A percentile compares a stretch with the other conserved stretches of the same genome.
phyloP scores from a whole-genome alignment of 345 rosid species.

The Salix suchowensis region DNA sequence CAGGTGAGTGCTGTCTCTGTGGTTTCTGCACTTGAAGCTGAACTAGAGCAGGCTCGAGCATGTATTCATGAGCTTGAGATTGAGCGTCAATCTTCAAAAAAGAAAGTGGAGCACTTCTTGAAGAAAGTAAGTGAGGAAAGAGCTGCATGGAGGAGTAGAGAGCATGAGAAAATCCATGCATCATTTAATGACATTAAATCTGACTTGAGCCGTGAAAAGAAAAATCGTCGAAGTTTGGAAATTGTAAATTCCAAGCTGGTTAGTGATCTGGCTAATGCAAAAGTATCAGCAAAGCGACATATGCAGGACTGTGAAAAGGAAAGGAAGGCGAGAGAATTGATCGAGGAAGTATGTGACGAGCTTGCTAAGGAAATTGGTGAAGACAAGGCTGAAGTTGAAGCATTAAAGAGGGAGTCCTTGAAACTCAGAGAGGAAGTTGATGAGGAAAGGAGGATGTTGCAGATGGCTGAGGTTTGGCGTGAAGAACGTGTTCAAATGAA shows the following conservation, averaged over 20 bases:
- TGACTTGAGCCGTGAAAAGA: conserved; percentile 64
- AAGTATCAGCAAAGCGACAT: conserved; percentile 51
- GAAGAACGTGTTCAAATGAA: conserved; percentile 96
- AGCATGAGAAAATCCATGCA: conserved; percentile 80
- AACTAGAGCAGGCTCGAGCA: conserved; percentile 58
- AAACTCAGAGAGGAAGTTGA: conserved; percentile 64
- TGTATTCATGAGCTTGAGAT: conserved; percentile 59
- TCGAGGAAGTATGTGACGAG: conserved; percentile 90
- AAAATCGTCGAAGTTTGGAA: conserved; percentile 67
- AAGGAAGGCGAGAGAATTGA: conserved; percentile 60
- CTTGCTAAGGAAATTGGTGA: conserved; percentile 80
- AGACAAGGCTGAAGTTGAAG: conserved; percentile 76
- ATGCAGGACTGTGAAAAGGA: conserved; percentile 69
- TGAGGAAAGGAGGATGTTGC: conserved; percentile 86
- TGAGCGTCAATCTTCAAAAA: conserved; percentile 63
- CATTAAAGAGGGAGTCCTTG: conserved; percentile 59
- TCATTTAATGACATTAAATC: conserved; percentile 59
- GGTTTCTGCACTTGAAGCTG: conserved; percentile 58
- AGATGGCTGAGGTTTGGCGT: conserved; percentile 98
- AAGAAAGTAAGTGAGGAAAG: conserved; percentile 82
- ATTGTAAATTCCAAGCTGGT: conserved; percentile 63
- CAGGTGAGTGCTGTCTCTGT: conserved; percentile 58
- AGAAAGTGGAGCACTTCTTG: conserved; percentile 80
- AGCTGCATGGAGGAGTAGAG: conserved; percentile 73
- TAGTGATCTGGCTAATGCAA: conserved; percentile 70